Base-by-base conservation (phyloP, 2,329 filamentous ascomycete genomes). In the Claviceps monticola region DNA sequence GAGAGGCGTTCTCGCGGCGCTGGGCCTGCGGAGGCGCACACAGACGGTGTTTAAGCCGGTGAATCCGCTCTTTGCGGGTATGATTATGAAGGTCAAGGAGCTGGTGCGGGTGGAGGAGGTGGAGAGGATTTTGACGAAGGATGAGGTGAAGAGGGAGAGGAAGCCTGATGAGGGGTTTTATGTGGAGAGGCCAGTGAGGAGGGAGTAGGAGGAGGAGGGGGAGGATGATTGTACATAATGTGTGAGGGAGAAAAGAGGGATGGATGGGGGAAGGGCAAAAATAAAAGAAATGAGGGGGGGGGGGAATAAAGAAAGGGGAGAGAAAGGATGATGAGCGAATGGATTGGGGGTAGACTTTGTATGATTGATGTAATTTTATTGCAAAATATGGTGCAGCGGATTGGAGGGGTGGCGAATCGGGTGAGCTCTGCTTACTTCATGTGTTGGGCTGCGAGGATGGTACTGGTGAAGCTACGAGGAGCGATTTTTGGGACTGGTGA, bases 41-140 rank as follows among this genome's bases (percentile, higher is more conserved):
- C 83, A 83, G 63, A 91, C 86, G 51, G 90, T 95, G 62, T 95
- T 94, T 75, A 85, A 95, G 69, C 86, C 87, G 39, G 88, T 95
- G 55, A 79, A 79, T 55, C 80, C 83, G 43, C 82, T 88, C 59
- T 82, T 88, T 56, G 90, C 90, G 9, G 90, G 90, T 64, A 88
- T 94, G 73, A 88, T 96, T 63, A 84, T 96, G 75, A 84, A 85
- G 68, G 88, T 96, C 60, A 96, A 96, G 74, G 90, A 96, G 71
- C 74, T 96, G 56, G 87, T 96, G 46, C 75, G 80, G 51, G 88
- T 95, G 38, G 74, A 82, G 58, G 89, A 95, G 71, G 88, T 94
- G 45, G 80, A 83, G 37, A 66, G 70, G 55, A 67, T 76, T 36
- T 65, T 88, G 68, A 83, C 14, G 1, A 79, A 80, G 63, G 68